Evolutionary conservation across 176 grass and related monocot species (phyloP), one percentile per base, ranked within the genome.

Genomic region (Rhynchospora breviuscula): DNA sequence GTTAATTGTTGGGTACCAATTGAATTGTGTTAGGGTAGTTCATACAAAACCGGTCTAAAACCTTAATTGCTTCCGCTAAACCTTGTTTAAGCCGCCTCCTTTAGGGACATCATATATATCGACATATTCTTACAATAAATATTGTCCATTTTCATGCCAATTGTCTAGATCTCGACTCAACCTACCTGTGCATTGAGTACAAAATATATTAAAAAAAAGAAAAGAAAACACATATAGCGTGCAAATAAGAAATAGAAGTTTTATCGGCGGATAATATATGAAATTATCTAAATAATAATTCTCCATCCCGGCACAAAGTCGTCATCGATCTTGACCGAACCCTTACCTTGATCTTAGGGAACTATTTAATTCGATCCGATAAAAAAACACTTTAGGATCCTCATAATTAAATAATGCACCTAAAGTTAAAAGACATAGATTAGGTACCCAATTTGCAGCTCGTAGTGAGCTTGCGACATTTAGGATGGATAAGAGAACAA

Each of bases 401-500:
- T 19, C n/a, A n/a, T 82, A 26, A 64, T 12, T 45, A 59, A 80
- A 62, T 21, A 51, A 21, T 66, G 40, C 25, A 76, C 46, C 26
- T 59, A 66, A 71, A 68, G 5, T 45, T 6, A 57, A 83, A 68
- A 22, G 48, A 71, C 61, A 83, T 12, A 83, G 33, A 67, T 66
- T 66, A 83, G 31, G 63, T 52, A 66, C 29, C 45, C 10, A 48
- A 46, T 53, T 29, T 9, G 49, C 10, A 35, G 10, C 15, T 29
- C 31, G n/a, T 17, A 51, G 0, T 49, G n/a, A 0, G 10, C n/a
- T 62, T 46, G 65, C 13, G 10, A 18, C 11, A 54, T 17, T 1
- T 8, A 83, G 66, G 10, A 88, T 59, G 88, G 80, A 82, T 83
- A 93, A 88, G 74, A 85, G 61, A 97, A 93, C 91, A 97, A 97